A percentile compares a stretch with the other conserved stretches of the same genome.
Evolutionary conservation across 163 green algal genomes (phyloP).

Genomic region (Smithsoniella earleae): DNA sequence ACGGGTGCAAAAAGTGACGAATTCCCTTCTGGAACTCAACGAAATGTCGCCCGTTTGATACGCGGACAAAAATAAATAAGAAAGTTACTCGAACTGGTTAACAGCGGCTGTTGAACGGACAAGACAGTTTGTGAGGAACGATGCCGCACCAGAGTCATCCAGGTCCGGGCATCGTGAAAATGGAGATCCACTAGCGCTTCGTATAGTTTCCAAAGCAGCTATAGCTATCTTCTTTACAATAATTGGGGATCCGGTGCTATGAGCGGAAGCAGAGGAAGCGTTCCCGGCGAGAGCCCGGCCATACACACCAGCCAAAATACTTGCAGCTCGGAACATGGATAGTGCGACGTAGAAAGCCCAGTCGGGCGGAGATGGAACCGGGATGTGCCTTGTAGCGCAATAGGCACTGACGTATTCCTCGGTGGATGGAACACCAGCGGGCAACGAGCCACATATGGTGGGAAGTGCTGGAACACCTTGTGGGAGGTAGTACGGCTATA

Average conservation of each 20-base stretch:
- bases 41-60: no score
- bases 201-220: not conserved
- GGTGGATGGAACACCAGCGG: constrained; percentile 52
- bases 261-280: constrained; percentile 55
- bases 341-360: constrained; percentile 91
- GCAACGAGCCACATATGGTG: constrained; percentile 23
- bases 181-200: not conserved
- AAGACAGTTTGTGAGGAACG: no score
- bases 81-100: no score
- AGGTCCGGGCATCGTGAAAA: no score
- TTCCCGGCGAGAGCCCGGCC: constrained; percentile 56
- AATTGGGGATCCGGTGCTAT: not conserved
- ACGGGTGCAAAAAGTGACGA: no score
- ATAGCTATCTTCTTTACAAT: not conserved
- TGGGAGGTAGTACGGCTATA: not conserved
- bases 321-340: constrained; percentile 76
- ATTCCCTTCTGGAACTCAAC: no score
- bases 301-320: constrained; percentile 75
- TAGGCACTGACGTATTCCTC: constrained; percentile 62
- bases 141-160: no score
- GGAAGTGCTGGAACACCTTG: not conserved
- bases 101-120: no score
- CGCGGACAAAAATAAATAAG: no score
- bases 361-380: constrained; percentile 34
- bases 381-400: constrained; percentile 43